These are phyloP conservation scores for Ceratocystis colombiana DNA, from an alignment of 2,329 filamentous ascomycete species.

Conservation along the genomic window DNA sequence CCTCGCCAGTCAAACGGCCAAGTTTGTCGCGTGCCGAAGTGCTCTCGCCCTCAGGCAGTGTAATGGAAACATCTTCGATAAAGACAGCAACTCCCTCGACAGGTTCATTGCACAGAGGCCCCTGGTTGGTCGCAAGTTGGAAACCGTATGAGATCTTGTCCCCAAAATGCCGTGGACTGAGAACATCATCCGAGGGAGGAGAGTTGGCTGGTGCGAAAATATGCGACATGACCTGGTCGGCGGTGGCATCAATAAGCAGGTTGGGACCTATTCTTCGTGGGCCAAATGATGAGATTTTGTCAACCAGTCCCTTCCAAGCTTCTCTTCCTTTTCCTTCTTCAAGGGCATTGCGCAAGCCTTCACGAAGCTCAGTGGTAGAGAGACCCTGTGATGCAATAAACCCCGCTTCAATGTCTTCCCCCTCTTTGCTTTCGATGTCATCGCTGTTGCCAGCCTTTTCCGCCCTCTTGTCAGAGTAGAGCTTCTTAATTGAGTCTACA, in stretches of 20 bases:
- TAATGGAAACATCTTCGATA: conserved; percentile 65
- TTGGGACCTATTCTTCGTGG: conserved; percentile 80
- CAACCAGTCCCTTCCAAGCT: conserved; percentile 63
- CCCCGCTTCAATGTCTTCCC: conserved; percentile 43
- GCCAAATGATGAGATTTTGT: conserved; percentile 82
- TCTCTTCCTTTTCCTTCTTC: conserved; percentile 64
- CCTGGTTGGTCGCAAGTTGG: conserved; percentile 80
- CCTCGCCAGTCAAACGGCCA: conserved; percentile 78
- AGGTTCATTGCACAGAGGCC: conserved; percentile 84
- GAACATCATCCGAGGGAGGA: conserved; percentile 39
- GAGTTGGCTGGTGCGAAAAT: conserved; percentile 44
- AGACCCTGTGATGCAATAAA: conserved; percentile 52
- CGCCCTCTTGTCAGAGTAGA: conserved; percentile 61
- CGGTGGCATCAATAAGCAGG: conserved; percentile 71
- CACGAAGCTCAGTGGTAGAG: conserved; percentile 65
- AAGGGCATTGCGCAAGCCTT: conserved; percentile 58
- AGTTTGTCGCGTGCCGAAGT: conserved; percentile 41
- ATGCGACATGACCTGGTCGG: conserved; percentile 58
- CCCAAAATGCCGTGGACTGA: conserved; percentile 59
- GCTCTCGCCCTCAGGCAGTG: conserved; percentile 43
- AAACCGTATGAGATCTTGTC: conserved; percentile 93
- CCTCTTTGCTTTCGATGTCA: conserved; percentile 31
- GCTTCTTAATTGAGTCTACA: conserved; percentile 61
- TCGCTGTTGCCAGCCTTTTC: conserved; percentile 34
- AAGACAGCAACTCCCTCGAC: conserved; percentile 88